Conservation (phyloP, 139 green algal species). For the Chlorella sorokiniana region DNA sequence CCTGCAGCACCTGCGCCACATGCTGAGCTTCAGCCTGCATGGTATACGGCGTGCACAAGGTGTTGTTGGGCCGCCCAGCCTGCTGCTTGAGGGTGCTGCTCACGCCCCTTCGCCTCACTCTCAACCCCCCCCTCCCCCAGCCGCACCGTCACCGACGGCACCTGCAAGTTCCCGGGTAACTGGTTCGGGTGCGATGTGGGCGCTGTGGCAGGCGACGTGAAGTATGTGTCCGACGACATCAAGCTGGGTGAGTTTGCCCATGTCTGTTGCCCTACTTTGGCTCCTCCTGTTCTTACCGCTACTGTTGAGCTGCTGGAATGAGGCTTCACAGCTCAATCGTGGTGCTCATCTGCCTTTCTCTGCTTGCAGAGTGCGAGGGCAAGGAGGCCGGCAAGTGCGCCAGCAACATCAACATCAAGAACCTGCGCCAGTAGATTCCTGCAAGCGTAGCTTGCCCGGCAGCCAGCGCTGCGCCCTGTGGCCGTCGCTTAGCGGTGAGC, state of each 20-base stretch:
- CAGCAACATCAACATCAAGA: slow-evolving; percentile 29
- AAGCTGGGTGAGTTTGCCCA: neutral
- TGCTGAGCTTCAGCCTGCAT: too few species aligned
- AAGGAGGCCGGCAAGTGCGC: slow-evolving; percentile 46
- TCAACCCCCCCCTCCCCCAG: neutral
- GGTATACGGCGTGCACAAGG: too few species aligned
- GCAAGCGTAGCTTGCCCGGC: neutral
- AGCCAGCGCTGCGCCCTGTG: too few species aligned
- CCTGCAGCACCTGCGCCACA: too few species aligned
- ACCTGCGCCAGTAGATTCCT: neutral
- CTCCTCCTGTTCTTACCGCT: neutral
- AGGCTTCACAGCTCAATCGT: neutral
- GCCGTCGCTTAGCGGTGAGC: too few species aligned
- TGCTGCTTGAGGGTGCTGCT: neutral
- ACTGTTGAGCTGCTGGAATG: neutral
- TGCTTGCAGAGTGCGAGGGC: slow-evolving; percentile 21
- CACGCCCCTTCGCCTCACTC: neutral
- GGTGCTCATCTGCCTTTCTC: neutral
- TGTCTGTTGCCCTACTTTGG: neutral
- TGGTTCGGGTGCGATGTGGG: slow-evolving; percentile 71
- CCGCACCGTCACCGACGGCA: slow-evolving; percentile 67
- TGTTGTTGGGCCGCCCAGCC: too few species aligned
- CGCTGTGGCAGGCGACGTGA: slow-evolving; percentile 57
- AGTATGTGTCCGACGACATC: slow-evolving; percentile 67
- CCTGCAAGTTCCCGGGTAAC: slow-evolving; percentile 65